Base-by-base conservation (phyloP, 2,329 filamentous ascomycete genomes). In the Apiospora saccharicola region DNA sequence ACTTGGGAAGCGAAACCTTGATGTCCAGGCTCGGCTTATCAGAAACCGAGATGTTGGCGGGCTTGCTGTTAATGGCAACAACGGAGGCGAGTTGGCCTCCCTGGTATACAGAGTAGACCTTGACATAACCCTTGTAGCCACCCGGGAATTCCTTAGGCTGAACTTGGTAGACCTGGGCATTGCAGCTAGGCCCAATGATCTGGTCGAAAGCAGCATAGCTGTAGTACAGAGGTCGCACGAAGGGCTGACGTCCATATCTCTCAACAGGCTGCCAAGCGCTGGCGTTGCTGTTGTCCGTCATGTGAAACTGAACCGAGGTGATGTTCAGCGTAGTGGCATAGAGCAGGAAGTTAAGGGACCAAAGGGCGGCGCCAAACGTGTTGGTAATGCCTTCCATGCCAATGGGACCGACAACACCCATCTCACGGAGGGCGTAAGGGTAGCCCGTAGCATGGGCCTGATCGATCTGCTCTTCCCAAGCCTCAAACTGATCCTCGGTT, bases 241-340 rank as follows among this genome's bases (percentile, higher is more conserved):
- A 83, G 1, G 84, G 82, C 37, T 79, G 77, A 6, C 78, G 81
- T 41, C 80, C 83, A 73, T 84, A 81, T 72, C 82, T 78, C 24
- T 78, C 69, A 49, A 84, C 79, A 22, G 86, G 86, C 74, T 85
- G 83, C 86, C 86, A 88, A 2, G 86, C 84, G 71, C 83, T 83
- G 8, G 85, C 84, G 75, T 85, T 85, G 73, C 85, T 86, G 77
- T 86, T 86, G 77, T 86, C 85, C 13, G 86, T 88, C 86, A 88
- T 87, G 81, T 88, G 86, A 81, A 88, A 84, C 73, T 86, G 82
- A 2, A 88, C 85, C 12, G 83, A 84, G 0, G 81, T 79, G 70
- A 88, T 83, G 73, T 85, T 85, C 53, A 86, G 80, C 7, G 82
- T 83, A 10, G 86, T 85, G 4, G 83, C 80, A 77, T 87, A 88